These are phyloP conservation scores for Verticillium nonalfalfae DNA, from an alignment of 2,329 filamentous ascomycete genomes.

Conservation along the genomic window DNA sequence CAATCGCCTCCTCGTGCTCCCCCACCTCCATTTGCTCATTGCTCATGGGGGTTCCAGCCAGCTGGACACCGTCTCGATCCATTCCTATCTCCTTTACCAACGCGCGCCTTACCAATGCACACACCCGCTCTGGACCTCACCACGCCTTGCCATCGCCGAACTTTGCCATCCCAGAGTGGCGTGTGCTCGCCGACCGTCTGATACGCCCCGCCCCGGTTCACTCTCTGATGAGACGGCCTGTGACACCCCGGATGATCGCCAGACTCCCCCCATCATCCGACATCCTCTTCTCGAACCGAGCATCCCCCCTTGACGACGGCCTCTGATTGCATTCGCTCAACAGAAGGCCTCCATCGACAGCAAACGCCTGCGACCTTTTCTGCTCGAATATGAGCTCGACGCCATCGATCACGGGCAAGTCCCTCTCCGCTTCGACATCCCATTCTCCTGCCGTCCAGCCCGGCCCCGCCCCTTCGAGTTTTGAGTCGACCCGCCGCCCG, in stretches of 20 bases:
- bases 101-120: neutral
- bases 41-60: slow-evolving; percentile 20
- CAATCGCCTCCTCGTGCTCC: slow-evolving; percentile 24
- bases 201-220: neutral
- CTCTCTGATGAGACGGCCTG: neutral
- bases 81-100: slow-evolving; percentile 7
- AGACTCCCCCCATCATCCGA: neutral
- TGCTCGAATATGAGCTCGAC: slow-evolving; percentile 17
- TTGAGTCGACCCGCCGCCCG: slow-evolving; percentile 45
- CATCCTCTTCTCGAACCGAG: neutral
- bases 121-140: neutral
- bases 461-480: slow-evolving; percentile 35
- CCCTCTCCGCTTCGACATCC: slow-evolving; percentile 37
- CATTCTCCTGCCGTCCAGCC: slow-evolving; percentile 31
- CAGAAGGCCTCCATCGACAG: slow-evolving; percentile 23
- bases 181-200: neutral
- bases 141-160: neutral
- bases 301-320: neutral
- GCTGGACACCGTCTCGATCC: neutral
- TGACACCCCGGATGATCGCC: slow-evolving; percentile 1
- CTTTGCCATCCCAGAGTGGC: neutral
- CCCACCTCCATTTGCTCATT: slow-evolving; percentile 21
- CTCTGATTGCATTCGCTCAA: slow-evolving; percentile 1
- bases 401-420: slow-evolving; percentile 40
- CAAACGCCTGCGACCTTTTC: slow-evolving; percentile 15